Conservation (phyloP, 176 grass and related monocot genomes). For the Carex parvula region DNA sequence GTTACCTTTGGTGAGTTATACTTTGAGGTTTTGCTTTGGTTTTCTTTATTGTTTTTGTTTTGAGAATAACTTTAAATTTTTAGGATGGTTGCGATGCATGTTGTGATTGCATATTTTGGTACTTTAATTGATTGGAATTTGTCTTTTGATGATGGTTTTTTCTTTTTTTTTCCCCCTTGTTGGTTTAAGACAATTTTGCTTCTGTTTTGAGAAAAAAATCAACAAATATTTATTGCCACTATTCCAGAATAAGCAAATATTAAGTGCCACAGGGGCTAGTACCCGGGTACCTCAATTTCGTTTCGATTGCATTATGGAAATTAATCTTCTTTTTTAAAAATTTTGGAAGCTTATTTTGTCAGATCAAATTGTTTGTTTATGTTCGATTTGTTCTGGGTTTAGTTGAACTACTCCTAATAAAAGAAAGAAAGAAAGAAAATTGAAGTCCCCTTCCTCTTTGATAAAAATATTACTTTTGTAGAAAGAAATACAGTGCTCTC, state of each 20-base stretch:
- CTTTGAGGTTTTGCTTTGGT: background rate
- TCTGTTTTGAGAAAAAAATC: background rate
- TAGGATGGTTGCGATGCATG: background rate
- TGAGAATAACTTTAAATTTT: background rate
- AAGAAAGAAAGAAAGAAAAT: background rate
- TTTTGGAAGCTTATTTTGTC: background rate
- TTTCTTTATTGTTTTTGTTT: background rate
- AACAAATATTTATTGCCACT: background rate
- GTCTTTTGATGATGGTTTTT: background rate
- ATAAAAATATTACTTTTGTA: background rate
- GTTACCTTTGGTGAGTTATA: constrained; percentile 67
- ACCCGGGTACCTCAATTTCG: background rate
- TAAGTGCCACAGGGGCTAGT: background rate
- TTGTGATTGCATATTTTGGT: background rate
- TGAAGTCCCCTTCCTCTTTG: background rate
- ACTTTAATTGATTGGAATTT: background rate
- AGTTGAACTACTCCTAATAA: background rate
- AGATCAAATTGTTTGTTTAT: background rate
- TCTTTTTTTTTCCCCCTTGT: background rate
- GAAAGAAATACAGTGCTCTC: background rate
- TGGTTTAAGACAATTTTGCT: background rate
- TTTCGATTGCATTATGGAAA: background rate
- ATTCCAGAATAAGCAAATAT: background rate
- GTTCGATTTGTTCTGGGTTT: background rate
- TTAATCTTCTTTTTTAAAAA: background rate